A percentile compares a stretch with the other conserved stretches of the same genome.
Evolutionary conservation across 2,329 filamentous ascomycete species (phyloP).

Genomic region (Trichophyton simii): DNA sequence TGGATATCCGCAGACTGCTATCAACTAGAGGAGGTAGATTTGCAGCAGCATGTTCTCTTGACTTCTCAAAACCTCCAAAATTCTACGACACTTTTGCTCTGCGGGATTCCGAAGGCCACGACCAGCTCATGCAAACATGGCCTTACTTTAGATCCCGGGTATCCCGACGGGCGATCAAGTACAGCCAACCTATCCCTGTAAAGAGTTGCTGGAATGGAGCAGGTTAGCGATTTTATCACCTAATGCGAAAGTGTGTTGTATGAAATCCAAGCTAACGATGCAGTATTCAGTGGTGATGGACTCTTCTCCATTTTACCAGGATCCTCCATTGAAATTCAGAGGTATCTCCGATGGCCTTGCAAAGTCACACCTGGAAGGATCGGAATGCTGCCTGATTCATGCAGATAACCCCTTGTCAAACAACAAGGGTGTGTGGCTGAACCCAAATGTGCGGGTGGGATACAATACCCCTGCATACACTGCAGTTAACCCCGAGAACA

Average conservation of each 20-base stretch:
- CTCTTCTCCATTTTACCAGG: slow-evolving; percentile 17
- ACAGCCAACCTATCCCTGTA: slow-evolving; percentile 9
- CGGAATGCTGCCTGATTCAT: slow-evolving; percentile 58
- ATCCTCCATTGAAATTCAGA: slow-evolving; percentile 44
- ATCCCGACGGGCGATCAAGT: slow-evolving; percentile 12
- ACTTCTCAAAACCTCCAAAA: slow-evolving; percentile 54
- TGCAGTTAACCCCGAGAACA: slow-evolving; percentile 29
- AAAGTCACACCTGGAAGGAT: slow-evolving; percentile 48
- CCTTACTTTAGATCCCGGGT: slow-evolving; percentile 37
- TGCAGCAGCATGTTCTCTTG: slow-evolving; percentile 56
- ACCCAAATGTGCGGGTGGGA: slow-evolving; percentile 30
- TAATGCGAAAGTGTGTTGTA: background rate
- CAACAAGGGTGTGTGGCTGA: slow-evolving; percentile 26
- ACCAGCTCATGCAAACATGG: slow-evolving; percentile 52
- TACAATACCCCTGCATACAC: slow-evolving; percentile 22
- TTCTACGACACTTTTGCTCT: slow-evolving; percentile 66
- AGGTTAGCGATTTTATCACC: slow-evolving; percentile 7
- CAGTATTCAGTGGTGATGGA: slow-evolving; percentile 10
- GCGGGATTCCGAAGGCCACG: slow-evolving; percentile 52
- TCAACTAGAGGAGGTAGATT: slow-evolving; percentile 48
- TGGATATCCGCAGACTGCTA: slow-evolving; percentile 45
- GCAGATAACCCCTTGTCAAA: slow-evolving; percentile 25
- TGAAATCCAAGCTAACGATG: background rate
- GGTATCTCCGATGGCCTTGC: slow-evolving; percentile 51
- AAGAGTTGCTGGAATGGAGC: slow-evolving; percentile 14